Base-by-base conservation (phyloP, 169 alveolate genomes). In the Plasmodium vivax region DNA sequence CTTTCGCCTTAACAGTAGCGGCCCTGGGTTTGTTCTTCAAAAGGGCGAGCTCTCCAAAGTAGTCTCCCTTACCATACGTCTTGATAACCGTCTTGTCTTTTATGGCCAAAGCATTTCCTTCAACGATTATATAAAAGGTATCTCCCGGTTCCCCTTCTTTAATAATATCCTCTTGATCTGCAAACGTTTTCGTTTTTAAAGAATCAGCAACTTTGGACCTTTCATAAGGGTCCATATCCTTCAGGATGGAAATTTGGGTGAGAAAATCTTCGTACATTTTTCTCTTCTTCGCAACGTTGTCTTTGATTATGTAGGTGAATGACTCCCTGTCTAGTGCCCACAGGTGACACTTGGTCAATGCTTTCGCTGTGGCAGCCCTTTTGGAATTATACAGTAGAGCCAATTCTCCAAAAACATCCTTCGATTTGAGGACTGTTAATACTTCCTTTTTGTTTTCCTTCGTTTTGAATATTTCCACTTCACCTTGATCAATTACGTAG, bases 1-100 rank as follows among this genome's bases (percentile, higher is more conserved):
- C 98, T 92, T 58, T 30, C 12, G 99, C 99, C 82, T 97, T 96
- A 68, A 98, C 98, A 84, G 99, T 98, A 45, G 99, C 99, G 73
- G 99, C 99, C 96, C 99, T 97, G 19, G 99, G 99, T 19, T 98
- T 97, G 80, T 98, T 98, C 68, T 97, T 98, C 4, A 99, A 74
- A 38, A 98, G 95, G 68, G 99, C 99, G 41, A 99, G 95, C 95
- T 99, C 99, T n/a, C 99, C 99, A 96, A 99, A 99, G 96, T 98
- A 98, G 83, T 98, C 99, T 2, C 99, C 99, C 93, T 82, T 58
- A 34, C 36, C 90, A 92, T 98, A 98, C 51, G 97, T 95, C 93
- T 97, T 97, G 19, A 98, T 99, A 56, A 96, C 97, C 5, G 95
- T 84, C 96, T 95, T 80, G 97, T 98, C 96, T 97, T 98, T 62